These are phyloP conservation scores for Phialophora tarda DNA, from an alignment of 2,329 filamentous ascomycete species.

Conservation along the genomic window DNA sequence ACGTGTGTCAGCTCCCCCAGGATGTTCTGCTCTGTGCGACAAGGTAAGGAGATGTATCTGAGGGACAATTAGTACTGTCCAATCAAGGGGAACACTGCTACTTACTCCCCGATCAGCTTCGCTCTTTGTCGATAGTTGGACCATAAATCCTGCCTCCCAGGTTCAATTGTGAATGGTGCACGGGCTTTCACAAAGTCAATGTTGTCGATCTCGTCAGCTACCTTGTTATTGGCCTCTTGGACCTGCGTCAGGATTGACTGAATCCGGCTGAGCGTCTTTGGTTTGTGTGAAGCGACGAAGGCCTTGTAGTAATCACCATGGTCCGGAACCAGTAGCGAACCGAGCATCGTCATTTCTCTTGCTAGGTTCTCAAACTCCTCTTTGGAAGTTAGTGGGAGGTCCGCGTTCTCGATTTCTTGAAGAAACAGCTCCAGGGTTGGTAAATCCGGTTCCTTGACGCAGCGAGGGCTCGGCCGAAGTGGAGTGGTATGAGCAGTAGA, in stretches of 20 bases:
- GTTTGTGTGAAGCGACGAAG: constrained; percentile 9
- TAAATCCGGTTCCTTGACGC: neutral
- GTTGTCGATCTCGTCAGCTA: constrained; percentile 31
- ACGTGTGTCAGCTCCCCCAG: constrained; percentile 27
- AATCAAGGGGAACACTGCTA: neutral
- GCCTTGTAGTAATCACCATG: neutral
- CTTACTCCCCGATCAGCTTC: constrained; percentile 33
- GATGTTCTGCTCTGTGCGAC: constrained; percentile 27
- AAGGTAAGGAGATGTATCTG: constrained; percentile 35
- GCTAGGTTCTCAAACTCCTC: constrained; percentile 24
- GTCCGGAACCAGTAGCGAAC: constrained; percentile 11
- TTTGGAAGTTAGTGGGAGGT: constrained; percentile 28
- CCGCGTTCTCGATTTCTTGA: constrained; percentile 12
- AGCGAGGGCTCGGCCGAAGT: constrained; percentile 10
- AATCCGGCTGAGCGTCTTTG: constrained; percentile 14
- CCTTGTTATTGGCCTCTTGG: constrained; percentile 10
- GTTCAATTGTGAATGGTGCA: constrained; percentile 33
- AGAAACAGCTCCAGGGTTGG: constrained; percentile 20
- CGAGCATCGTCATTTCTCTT: constrained; percentile 20
- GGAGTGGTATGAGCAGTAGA: constrained; percentile 35
- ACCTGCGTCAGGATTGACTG: constrained; percentile 20
- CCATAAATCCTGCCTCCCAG: constrained; percentile 33
- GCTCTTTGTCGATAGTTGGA: constrained; percentile 36
- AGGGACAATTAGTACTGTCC: constrained; percentile 16
- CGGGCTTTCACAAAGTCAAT: constrained; percentile 31